phyloP scores from a whole-genome alignment of 441 rosid genomes.

The Eutrema salsugineum region DNA sequence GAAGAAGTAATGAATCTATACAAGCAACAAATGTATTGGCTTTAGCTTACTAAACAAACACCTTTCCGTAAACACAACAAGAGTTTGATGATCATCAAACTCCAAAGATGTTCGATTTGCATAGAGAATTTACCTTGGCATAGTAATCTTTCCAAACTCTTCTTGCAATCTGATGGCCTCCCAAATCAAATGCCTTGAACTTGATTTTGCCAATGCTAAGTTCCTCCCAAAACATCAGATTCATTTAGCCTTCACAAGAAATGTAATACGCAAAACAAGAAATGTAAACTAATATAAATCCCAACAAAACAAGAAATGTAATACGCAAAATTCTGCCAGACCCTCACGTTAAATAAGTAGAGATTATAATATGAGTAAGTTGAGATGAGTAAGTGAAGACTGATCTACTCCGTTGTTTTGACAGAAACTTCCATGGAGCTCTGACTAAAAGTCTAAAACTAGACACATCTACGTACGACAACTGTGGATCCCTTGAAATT shows the following conservation, averaged over 20 bases:
- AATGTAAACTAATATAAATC: neutral
- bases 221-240: too few species aligned
- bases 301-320: neutral
- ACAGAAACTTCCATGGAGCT: neutral
- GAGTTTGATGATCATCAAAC: conserved; percentile 27
- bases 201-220: conserved; percentile 79
- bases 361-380: neutral
- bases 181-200: conserved; percentile 87
- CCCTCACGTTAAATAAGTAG: neutral
- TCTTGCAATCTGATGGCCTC: conserved; percentile 85
- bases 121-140: conserved; percentile 47
- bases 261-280: too few species aligned
- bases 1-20: neutral
- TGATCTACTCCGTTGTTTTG: neutral
- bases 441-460: neutral
- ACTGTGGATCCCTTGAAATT: neutral
- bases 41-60: conserved; percentile 32
- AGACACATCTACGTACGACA: neutral
- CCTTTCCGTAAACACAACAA: neutral
- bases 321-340: neutral
- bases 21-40: neutral
- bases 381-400: neutral
- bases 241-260: too few species aligned
- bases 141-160: conserved; percentile 68
- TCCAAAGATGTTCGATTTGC: neutral